These are phyloP conservation scores for Ophiostoma quercus DNA, from an alignment of 2,329 filamentous ascomycete species.

Conservation along the genomic window DNA sequence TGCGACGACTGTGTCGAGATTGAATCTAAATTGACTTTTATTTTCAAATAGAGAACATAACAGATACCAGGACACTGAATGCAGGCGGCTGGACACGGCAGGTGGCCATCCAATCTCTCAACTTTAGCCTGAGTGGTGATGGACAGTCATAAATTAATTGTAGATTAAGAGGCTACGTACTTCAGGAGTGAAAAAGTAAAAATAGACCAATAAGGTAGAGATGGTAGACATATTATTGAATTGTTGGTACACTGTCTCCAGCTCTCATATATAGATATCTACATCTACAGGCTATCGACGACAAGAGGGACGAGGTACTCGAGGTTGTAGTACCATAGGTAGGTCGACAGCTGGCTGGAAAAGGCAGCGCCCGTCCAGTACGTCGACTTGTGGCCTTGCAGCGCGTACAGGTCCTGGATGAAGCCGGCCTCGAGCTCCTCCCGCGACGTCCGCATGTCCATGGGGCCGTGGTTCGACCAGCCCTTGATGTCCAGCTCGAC, in stretches of 20 bases:
- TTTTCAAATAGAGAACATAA: background rate
- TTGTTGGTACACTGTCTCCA: background rate
- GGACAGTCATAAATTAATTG: background rate
- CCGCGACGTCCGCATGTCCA: slow-evolving; percentile 33
- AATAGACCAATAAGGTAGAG: background rate
- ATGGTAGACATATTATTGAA: background rate
- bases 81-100: background rate
- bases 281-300: slow-evolving; percentile 14
- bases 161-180: background rate
- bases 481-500: slow-evolving; percentile 28
- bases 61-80: background rate
- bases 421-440: slow-evolving; percentile 35
- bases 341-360: slow-evolving; percentile 33
- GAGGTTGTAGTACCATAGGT: slow-evolving; percentile 34
- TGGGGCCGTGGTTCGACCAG: slow-evolving; percentile 33
- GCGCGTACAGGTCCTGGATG: slow-evolving; percentile 35
- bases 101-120: background rate
- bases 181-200: background rate
- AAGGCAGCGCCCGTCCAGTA: slow-evolving; percentile 39
- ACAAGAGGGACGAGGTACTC: slow-evolving; percentile 22
- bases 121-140: background rate
- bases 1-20: background rate
- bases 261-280: slow-evolving; percentile 32
- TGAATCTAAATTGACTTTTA: background rate
- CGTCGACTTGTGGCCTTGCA: slow-evolving; percentile 39